Base-by-base conservation (phyloP, 2,329 filamentous ascomycete species). In the Lachnellula occidentalis region DNA sequence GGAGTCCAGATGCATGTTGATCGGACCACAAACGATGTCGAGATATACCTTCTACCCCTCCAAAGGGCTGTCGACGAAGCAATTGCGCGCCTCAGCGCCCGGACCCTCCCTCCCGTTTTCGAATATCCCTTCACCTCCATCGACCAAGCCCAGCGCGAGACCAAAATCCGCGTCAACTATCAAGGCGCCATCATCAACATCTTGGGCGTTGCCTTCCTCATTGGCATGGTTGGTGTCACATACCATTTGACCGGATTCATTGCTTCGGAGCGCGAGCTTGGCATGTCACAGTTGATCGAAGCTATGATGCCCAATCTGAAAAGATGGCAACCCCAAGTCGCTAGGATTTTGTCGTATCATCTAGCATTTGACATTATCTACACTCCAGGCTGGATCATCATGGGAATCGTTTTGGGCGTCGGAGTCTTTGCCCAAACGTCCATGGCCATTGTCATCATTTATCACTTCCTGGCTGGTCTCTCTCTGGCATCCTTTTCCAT, bases 211-310 rank as follows among this genome's bases (percentile, higher is more conserved):
- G 85, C 85, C 1, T 90, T 95, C 66, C 84, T 95, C 64, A 82
- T 91, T 48, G 87, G 85, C 19, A 79, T 94, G 52, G 84, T 94
- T 45, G 90, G 89, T 52, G 81, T 96, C 24, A 86, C 86, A 37
- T 96, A 96, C 68, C 91, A 96, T 65, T 76, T 95, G 54, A 89
- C 90, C 0, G 92, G 92, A 8, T 84, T 92, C 64, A 86, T 95
- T 68, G 91, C 92, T 7, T 83, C 85, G 2, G 92, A 96, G 72
- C 78, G 92, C 53, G 92, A 96, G 73, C 77, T 84, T 15, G 92
- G 91, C 55, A 94, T 96, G 80, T 89, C 89, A 4, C 88, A 91
- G 59, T 76, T 96, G 27, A 83, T 96, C 43, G 92, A 96, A 71
- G 87, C 90, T 52, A 96, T 95, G 90, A 92, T 94, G 77, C 87